Base-by-base conservation (phyloP, 352 stramenopile genomes). In the Phytophthora ramorum region DNA sequence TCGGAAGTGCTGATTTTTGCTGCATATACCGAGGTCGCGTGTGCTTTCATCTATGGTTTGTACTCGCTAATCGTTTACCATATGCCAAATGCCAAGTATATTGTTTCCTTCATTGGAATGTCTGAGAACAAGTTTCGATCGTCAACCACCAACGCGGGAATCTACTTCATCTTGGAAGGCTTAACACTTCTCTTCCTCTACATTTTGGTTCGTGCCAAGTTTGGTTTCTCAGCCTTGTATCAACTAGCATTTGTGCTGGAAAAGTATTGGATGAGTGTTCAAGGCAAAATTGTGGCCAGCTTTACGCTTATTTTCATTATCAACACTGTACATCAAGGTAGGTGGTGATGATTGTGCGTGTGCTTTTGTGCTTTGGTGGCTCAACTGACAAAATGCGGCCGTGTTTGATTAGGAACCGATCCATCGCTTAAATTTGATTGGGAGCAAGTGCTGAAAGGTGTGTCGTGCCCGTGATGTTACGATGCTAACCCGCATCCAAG, bases 161-260 rank as follows among this genome's bases (percentile, higher is more conserved):
- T 3, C 22, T 24, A 24, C 22, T 24, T 24, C 22, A 24, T 24
- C 22, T 24, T 24, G 1, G 22, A 24, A 24, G 22, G 22, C 22
- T 24, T 24, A 24, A 24, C 22, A 24, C 22, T 24, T 24, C 1
- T 24, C 22, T 24, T 24, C 22, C 22, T 24, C 22, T 24, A 24
- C 22, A 24, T 3, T 24, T 24, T 24, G 22, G 22, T 24, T 24
- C 22, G 22, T 24, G 22, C 22, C 22, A 24, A 24, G 22, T 24
- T 24, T 52, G 68, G 69, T 0, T 12, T 73, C 17, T 71, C 45
- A 8, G 59, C 54, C 14, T 61, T 78, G 13, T 60, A 73, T 19
- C 49, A 71, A 35, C 53, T 81, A 6, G 66, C 58, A 6, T 81
- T 81, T 47, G 48, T 71, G 48, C 66, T 81, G 35, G 69, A 78